phyloP scores from a whole-genome alignment of 2,329 filamentous ascomycete genomes.

The Cladobotryum mycophilum region DNA sequence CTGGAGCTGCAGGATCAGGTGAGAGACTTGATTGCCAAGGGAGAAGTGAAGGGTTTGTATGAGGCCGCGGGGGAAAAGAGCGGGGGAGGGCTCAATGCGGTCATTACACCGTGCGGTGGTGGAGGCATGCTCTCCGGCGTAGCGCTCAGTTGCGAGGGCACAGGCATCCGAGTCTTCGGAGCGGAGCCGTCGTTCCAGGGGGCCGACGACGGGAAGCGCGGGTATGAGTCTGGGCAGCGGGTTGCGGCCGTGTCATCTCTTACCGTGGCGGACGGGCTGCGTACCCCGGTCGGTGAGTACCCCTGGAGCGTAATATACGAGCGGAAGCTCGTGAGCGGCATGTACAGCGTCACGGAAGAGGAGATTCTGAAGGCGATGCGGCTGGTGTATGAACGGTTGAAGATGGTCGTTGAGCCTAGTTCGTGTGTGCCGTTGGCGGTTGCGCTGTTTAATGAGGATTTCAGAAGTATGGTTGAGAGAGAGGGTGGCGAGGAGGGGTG shows the following conservation, averaged over 20 bases:
- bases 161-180: conserved; percentile 72
- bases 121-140: conserved; percentile 83
- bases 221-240: conserved; percentile 57
- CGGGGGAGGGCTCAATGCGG: conserved; percentile 48
- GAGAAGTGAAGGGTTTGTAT: conserved; percentile 10
- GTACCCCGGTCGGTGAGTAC: conserved; percentile 70
- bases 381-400: conserved; percentile 79
- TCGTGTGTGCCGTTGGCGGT: conserved; percentile 79
- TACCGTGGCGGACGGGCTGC: conserved; percentile 82
- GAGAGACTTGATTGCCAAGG: conserved; percentile 39
- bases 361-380: conserved; percentile 73
- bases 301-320: conserved; percentile 77
- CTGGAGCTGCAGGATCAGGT: conserved; percentile 78
- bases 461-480: conserved; percentile 60
- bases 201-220: conserved; percentile 73
- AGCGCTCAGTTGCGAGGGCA: conserved; percentile 67
- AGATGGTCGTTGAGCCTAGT: conserved; percentile 86
- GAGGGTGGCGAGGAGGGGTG: conserved; percentile 69
- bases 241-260: conserved; percentile 64
- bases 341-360: conserved; percentile 71
- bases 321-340: conserved; percentile 58
- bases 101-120: conserved; percentile 80
- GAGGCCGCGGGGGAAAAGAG: conserved; percentile 9
- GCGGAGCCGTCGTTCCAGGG: conserved; percentile 79
- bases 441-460: conserved; percentile 79